A percentile compares a stretch with the other conserved stretches of the same genome.
Conservation (phyloP, 805 yeast genomes). For the Saccharomycopsis fermentans region DNA sequence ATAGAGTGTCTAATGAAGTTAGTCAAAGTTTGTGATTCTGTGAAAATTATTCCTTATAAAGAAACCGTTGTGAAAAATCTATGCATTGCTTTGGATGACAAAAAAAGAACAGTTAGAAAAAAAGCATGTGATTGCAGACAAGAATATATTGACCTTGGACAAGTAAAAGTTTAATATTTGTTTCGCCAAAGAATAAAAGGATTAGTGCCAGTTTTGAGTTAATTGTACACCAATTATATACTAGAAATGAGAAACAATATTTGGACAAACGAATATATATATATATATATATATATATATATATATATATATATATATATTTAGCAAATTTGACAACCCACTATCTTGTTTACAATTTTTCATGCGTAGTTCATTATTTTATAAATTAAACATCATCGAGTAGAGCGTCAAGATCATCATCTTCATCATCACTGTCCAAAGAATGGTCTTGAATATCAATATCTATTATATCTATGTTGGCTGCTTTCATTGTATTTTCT, state of each 20-base stretch:
- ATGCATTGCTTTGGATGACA: slow-evolving; percentile 55
- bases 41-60: slow-evolving; percentile 42
- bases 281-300: too few species aligned
- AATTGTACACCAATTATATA: neutral
- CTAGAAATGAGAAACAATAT: neutral
- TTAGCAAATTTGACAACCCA: too few species aligned
- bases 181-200: too few species aligned
- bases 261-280: too few species aligned
- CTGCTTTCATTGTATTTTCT: neutral
- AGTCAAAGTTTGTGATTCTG: slow-evolving; percentile 29
- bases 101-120: slow-evolving; percentile 63
- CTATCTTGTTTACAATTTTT: too few species aligned
- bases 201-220: neutral
- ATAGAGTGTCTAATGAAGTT: slow-evolving; percentile 48
- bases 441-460: neutral
- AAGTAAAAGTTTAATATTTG: slow-evolving; percentile 1
- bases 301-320: too few species aligned
- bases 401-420: slow-evolving; percentile 12
- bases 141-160: slow-evolving; percentile 42
- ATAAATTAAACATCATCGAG: slow-evolving; percentile 7
- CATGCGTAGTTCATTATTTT: too few species aligned
- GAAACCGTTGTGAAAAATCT: slow-evolving; percentile 38
- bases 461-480: neutral
- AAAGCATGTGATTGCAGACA: slow-evolving; percentile 76
- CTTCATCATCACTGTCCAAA: slow-evolving; percentile 1